Evolutionary conservation across 129 eudicot species (phyloP).

Genomic region (Helichrysum umbraculigerum): DNA sequence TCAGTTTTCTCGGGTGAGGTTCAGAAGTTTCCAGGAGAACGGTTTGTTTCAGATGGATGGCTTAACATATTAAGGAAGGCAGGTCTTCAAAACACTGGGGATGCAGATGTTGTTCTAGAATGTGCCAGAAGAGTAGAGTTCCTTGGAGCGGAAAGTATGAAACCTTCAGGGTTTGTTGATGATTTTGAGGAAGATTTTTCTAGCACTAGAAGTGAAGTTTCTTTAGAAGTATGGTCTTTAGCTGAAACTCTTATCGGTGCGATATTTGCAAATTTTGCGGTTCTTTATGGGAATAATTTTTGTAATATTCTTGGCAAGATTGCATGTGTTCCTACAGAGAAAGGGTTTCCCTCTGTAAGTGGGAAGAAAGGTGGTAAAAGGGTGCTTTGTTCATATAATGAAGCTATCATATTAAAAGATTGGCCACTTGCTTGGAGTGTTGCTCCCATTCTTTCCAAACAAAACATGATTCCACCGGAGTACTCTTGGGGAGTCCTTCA

Average conservation of each 20-base stretch:
- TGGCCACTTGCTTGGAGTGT: constrained; percentile 99
- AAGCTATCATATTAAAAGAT: constrained; percentile 81
- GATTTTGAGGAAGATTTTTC: constrained; percentile 62
- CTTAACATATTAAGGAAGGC: constrained; percentile 71
- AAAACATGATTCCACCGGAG: constrained; percentile 85
- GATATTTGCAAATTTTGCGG: constrained; percentile 88
- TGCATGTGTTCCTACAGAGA: constrained; percentile 88
- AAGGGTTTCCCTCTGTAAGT: constrained; percentile 83
- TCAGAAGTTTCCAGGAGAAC: constrained; percentile 86
- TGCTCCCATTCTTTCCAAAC: constrained; percentile 81
- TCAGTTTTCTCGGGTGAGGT: constrained; percentile 85
- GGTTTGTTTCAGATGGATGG: constrained; percentile 91
- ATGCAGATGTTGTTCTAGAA: constrained; percentile 81
- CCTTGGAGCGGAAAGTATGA: constrained; percentile 72
- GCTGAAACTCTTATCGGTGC: constrained; percentile 80
- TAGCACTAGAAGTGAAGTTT: constrained; percentile 56
- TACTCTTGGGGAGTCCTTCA: constrained; percentile 91
- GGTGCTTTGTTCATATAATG: constrained; percentile 80
- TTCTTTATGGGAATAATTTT: constrained; percentile 83
- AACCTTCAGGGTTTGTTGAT: constrained; percentile 46
- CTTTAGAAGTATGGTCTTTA: constrained; percentile 77
- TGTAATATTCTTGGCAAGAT: constrained; percentile 86
- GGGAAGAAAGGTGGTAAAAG: constrained; percentile 84
- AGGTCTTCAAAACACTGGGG: constrained; percentile 74
- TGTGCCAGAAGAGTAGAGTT: constrained; percentile 93